Evolutionary conservation across 1,284 basidiomycete genomes (phyloP), one percentile per base, ranked within the genome.

Genomic region (Ustanciosporium gigantosporum): DNA sequence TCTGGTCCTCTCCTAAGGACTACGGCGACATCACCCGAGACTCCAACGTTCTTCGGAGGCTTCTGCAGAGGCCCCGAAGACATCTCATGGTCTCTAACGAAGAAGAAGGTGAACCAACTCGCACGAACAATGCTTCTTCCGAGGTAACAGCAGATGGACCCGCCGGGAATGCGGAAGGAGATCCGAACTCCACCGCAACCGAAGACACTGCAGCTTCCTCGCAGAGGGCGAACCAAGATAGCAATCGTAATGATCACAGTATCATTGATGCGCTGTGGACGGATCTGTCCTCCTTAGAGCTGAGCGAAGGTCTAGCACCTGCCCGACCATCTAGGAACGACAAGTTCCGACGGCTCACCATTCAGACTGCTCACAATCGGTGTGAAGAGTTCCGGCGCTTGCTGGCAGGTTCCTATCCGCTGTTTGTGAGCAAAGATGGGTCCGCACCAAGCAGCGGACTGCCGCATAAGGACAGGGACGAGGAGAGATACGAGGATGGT

Each of bases 1-100:
- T 57, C 4, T 70, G 68, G 59, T 64, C 67, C 15, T 56, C 60
- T 1, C 75, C 72, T 0, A 73, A 73, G 41, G 68, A 73, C 35
- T 68, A 76, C 35, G 62, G 69, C 2, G 72, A 74, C 25, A 46
- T 62, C 5, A 46, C 32, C 9, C 46, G 68, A 14, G 73, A 76
- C 34, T 49, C 51, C 3, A 43, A 50, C 19, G 55, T 73, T 31
- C 25, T 76, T 17, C 34, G 55, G 11, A 49, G 60, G 22, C 25
- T 74, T 13, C 31, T 74, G 31, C 55, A 65, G 20, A 21, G 56
- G 22, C 56, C 61, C 9, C 40, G 47, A 16, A 25, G 16, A 25
- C 61, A 65, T 31, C 50, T 44, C 21, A 9, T 9, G 9, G 9
- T 11, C 8, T 11, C 11, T 9, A 8, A 35, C 14, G 32, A 35